Evolutionary conservation across 768 basidiomycete species (phyloP).

Genomic region (Tulasnella sp.): DNA sequence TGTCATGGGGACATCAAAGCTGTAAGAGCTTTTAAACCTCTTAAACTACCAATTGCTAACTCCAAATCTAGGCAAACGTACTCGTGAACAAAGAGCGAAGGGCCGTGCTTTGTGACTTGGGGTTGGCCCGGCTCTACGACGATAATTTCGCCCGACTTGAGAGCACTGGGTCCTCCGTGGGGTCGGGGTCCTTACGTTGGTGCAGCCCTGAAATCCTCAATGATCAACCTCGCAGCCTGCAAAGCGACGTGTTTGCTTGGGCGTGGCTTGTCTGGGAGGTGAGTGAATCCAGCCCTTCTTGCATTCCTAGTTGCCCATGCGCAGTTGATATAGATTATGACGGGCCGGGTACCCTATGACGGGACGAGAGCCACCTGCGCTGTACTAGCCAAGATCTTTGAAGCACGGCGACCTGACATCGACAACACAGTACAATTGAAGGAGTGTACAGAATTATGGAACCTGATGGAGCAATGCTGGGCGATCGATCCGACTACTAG

Average conservation of each 20-base stretch:
- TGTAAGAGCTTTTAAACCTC: background rate
- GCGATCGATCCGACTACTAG: background rate
- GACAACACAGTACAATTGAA: background rate
- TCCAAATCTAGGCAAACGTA: background rate
- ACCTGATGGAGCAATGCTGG: background rate
- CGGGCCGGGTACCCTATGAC: background rate
- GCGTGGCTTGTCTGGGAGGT: constrained; percentile 3
- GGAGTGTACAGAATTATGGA: background rate
- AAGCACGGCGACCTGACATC: background rate
- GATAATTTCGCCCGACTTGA: background rate
- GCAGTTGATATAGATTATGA: background rate
- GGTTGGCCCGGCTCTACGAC: background rate
- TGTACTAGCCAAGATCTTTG: background rate
- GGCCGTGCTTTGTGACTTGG: constrained; percentile 13
- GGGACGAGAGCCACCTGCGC: background rate
- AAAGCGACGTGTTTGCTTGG: constrained; percentile 21
- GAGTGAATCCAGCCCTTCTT: background rate
- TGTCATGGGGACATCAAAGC: background rate
- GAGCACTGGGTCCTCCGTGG: background rate
- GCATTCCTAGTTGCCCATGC: background rate
- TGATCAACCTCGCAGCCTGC: background rate
- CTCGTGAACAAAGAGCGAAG: background rate
- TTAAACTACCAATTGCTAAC: background rate
- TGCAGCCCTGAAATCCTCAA: constrained; percentile 20
- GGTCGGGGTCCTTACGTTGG: constrained; percentile 22